Evolutionary conservation across 2,329 filamentous ascomycete species (phyloP).

Genomic region (Nothophaeocryptopus gaeumannii): DNA sequence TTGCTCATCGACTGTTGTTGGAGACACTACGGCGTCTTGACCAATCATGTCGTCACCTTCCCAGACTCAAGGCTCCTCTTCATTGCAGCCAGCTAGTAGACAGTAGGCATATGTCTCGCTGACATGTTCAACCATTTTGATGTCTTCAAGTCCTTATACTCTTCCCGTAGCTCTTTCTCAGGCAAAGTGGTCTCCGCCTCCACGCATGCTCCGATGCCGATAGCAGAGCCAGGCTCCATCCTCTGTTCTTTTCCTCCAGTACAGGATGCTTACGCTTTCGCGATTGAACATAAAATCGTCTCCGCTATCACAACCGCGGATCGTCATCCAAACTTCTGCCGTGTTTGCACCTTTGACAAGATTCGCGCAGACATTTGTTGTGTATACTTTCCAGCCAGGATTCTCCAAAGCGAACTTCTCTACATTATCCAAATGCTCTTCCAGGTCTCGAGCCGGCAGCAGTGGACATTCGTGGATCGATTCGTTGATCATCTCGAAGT

Average conservation of each 20-base stretch:
- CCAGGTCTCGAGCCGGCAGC: constrained; percentile 3
- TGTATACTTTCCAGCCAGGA: constrained; percentile 13
- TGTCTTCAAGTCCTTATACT: too few relatives aligned
- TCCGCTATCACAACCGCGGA: constrained; percentile 4
- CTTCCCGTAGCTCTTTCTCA: too few relatives aligned
- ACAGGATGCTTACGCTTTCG: constrained; percentile 17
- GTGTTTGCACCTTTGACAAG: constrained; percentile 11
- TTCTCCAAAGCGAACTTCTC: constrained; percentile 5
- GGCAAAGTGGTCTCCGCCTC: constrained; percentile 4
- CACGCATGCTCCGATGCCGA: constrained; percentile 10
- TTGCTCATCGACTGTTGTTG: too few relatives aligned
- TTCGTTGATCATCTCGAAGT: constrained; percentile 15
- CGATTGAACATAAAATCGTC: constrained; percentile 13
- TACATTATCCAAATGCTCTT: constrained; percentile 11
- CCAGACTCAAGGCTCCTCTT: too few relatives aligned
- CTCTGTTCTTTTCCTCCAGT: constrained; percentile 8
- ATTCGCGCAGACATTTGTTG: constrained; percentile 5
- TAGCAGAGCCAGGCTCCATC: constrained; percentile 18
- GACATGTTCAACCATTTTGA: too few relatives aligned
- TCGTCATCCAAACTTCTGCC: constrained; percentile 18
- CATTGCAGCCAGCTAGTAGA: too few relatives aligned
- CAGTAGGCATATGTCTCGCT: too few relatives aligned
- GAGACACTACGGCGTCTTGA: too few relatives aligned
- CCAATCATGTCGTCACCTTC: too few relatives aligned
- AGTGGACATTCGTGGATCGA: constrained; percentile 14